Evolutionary conservation across 2,329 filamentous ascomycete species (phyloP), one percentile per base, ranked within the genome.

Genomic region (Arthrobotrys megalospora): DNA sequence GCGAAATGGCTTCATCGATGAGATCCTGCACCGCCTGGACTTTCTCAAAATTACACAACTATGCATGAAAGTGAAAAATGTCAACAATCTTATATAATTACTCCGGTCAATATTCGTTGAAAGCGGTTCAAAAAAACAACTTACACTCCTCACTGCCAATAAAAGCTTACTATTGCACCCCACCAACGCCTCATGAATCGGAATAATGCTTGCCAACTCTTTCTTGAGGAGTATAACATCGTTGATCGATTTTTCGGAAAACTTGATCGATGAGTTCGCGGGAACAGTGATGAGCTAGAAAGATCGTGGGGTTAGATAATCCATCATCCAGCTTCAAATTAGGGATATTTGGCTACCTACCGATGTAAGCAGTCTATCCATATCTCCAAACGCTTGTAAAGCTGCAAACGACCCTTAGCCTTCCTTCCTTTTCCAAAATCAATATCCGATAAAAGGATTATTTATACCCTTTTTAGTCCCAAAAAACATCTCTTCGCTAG

Each of bases 171-270:
- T 91, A 60, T 87, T 87, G 4, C 90, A 90, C 19, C 90, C 88
- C 1, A 85, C 85, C 19, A 98, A 85, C 0, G 92, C 90, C 80
- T 91, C 88, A 80, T 90, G 90, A 0, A 97, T 84, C 0, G 89
- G 87, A 2, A 87, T 87, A 36, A 96, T 89, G 0, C 90, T 89
- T 62, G 88, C 87, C 0, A 96, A 86, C 80, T 95, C 97, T 28
- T 90, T 90, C 82, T 97, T 97, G 34, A 97, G 85, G 87, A 93
- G 92, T 50, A 98, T 89, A 6, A 97, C 88, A 81, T 95, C 90
- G 82, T 97, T 97, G 82, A 97, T 91, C 2, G 92, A 91, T 80
- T 94, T 92, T 82, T 97, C 93, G 0, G 91, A 91, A 64, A 90
- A 88, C 66, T 90, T 86, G 11, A 96, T 87, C 0, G 90, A 90